Conservation (phyloP, 2,329 filamentous ascomycete species). For the Penicillium sp. region DNA sequence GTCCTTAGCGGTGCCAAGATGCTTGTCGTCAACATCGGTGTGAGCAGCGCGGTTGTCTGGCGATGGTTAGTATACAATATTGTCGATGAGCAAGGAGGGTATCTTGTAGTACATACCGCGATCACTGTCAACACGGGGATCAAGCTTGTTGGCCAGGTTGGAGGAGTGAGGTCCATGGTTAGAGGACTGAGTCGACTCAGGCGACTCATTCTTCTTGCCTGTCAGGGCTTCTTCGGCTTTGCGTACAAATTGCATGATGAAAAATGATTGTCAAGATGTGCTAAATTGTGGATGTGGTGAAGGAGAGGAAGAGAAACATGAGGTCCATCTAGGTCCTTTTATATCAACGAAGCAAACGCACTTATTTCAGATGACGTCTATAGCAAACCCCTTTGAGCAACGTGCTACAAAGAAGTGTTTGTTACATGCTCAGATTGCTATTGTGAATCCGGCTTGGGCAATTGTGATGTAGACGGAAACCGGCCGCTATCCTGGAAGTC, state of each 20-base stretch:
- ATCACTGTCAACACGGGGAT: conserved; percentile 22
- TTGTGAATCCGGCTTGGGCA: too few species aligned
- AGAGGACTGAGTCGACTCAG: conserved; percentile 9
- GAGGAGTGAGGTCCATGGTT: conserved; percentile 19
- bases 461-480: too few species aligned
- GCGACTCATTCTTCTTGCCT: conserved; percentile 27
- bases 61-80: background rate
- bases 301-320: background rate
- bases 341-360: background rate
- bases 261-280: background rate
- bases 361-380: background rate
- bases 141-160: conserved; percentile 20
- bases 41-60: conserved; percentile 9
- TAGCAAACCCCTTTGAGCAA: background rate
- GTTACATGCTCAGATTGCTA: background rate
- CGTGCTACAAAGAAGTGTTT: background rate
- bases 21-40: background rate
- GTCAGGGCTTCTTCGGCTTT: conserved; percentile 49
- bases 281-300: background rate
- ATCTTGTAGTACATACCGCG: conserved; percentile 9
- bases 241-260: conserved; percentile 34
- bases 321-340: background rate
- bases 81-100: background rate
- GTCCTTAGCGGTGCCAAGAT: background rate
- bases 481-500: too few species aligned